Conservation (phyloP, 345 rosid species). For the Eucalyptus sp. region DNA sequence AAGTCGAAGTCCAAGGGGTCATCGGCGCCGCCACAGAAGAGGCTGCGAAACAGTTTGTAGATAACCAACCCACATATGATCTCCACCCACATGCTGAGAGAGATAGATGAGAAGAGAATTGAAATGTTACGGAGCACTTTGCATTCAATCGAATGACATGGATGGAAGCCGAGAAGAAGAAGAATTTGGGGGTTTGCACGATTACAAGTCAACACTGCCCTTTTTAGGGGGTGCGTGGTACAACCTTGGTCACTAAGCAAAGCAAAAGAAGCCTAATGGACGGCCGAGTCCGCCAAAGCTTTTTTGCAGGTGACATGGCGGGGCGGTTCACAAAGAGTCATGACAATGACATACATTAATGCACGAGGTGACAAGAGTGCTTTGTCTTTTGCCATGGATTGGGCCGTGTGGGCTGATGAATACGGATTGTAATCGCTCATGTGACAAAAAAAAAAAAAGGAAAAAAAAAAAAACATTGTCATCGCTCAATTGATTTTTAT, state of each 20-base stretch:
- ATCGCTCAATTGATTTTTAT: neutral
- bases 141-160: neutral
- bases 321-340: neutral
- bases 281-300: neutral
- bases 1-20: conserved; percentile 46
- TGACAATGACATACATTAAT: neutral
- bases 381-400: too few relatives aligned
- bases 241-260: neutral
- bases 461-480: neutral
- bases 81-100: conserved; percentile 59
- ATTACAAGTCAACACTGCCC: neutral
- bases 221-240: neutral
- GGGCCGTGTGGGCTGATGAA: too few relatives aligned
- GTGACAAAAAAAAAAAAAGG: too few relatives aligned
- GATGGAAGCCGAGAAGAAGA: neutral
- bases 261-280: neutral
- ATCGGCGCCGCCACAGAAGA: conserved; percentile 40
- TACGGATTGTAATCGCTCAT: neutral
- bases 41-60: conserved; percentile 29
- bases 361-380: too few relatives aligned
- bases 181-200: neutral
- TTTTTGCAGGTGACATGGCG: neutral
- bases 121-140: neutral
- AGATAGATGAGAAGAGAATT: neutral
- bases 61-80: conserved; percentile 61